These are phyloP conservation scores for Ceratobasidium sp. DNA, from an alignment of 1,284 basidiomycete species.

Conservation along the genomic window DNA sequence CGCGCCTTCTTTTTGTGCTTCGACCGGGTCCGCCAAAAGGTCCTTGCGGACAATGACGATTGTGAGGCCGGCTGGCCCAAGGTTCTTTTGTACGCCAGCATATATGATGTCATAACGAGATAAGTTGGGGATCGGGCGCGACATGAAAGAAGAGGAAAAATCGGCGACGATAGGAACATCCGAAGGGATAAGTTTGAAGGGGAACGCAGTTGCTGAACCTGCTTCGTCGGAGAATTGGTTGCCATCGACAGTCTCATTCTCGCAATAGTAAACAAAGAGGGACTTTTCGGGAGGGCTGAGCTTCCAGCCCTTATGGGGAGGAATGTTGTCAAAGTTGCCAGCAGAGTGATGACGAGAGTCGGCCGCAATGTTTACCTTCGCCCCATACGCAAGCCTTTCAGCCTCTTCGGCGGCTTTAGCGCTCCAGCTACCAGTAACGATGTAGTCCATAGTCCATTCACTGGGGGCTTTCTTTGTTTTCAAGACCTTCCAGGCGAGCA, in stretches of 20 bases:
- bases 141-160: slow-evolving; percentile 97
- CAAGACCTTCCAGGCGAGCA: slow-evolving; percentile 73
- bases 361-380: slow-evolving; percentile 68
- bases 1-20: slow-evolving; percentile 74
- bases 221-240: slow-evolving; percentile 79
- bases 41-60: slow-evolving; percentile 92
- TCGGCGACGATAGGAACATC: slow-evolving; percentile 89
- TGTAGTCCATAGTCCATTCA: slow-evolving; percentile 78
- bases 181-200: slow-evolving; percentile 73
- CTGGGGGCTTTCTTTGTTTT: slow-evolving; percentile 50
- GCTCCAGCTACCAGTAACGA: slow-evolving; percentile 91
- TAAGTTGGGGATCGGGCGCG: slow-evolving; percentile 86
- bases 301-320: slow-evolving; percentile 71
- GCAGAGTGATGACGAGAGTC: slow-evolving; percentile 67
- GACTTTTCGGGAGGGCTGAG: slow-evolving; percentile 70
- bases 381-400: slow-evolving; percentile 60
- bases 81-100: slow-evolving; percentile 99
- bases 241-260: slow-evolving; percentile 98
- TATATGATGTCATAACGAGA: slow-evolving; percentile 91
- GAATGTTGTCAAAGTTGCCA: slow-evolving; percentile 81
- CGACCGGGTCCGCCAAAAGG: slow-evolving; percentile 85
- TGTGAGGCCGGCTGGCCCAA: slow-evolving; percentile 92
- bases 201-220: slow-evolving; percentile 67
- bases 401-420: slow-evolving; percentile 85
- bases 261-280: slow-evolving; percentile 96